Evolutionary conservation across 2,329 filamentous ascomycete genomes (phyloP), one percentile per base, ranked within the genome.

Genomic region (Zarea fungicola): DNA sequence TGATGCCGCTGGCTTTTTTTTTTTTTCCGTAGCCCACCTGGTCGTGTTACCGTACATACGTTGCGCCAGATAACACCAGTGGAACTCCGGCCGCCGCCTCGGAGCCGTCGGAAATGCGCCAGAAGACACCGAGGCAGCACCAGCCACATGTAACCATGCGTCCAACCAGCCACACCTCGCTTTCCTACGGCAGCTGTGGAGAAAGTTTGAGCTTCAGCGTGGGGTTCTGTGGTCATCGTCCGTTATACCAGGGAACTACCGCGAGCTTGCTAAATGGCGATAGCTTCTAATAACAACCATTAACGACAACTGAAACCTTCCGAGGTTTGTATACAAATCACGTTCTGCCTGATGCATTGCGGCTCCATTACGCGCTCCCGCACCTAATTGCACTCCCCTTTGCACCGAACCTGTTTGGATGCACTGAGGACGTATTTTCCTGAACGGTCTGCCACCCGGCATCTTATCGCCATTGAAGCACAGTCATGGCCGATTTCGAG

Each of bases 401-500:
- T 42, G 2, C 28, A 16, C 4, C 16, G 13, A 10, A 29, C 39
- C 13, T 16, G 16, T 6, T 35, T 42, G 36, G 7, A 34, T 48
- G 36, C 36, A 37, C 37, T 19, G 21, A 37, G 13, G 43, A n/a
- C 31, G 18, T 8, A 14, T 11, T 48, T 18, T 28, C 39, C 46
- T 48, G 42, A 52, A 48, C 44, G 43, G 25, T 43, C 36, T 26
- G 44, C 10, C 42, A 44, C 35, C 40, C 14, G 41, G 26, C 47
- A 42, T 42, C 18, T 40, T 22, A 49, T 37, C 47, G 21, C 39
- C 29, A 11, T 35, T 43, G 42, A 25, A 47, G 35, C 39, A 42
- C 57, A 66, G 53, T 28, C 55, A 80, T 80, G 84, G 78, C 82
- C 54, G 87, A 93, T 61, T 80, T 84, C 60, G 85, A 93, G 62